These are phyloP conservation scores for Lodderomyces elongisporus DNA, from an alignment of 1,139 yeast genomes.

Conservation along the genomic window DNA sequence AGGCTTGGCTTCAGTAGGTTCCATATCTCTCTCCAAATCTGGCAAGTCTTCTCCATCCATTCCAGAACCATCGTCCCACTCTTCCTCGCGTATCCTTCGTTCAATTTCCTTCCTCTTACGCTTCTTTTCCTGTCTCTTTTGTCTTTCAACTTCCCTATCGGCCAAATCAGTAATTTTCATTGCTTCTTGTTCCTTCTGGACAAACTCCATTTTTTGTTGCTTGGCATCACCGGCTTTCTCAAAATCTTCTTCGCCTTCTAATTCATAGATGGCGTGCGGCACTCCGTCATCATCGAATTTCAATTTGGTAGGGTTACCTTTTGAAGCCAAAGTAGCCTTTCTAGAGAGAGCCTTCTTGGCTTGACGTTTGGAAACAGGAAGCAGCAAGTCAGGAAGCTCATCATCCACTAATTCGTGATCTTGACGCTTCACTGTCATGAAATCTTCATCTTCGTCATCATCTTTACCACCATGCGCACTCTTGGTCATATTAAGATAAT, in stretches of 20 bases:
- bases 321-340: conserved; percentile 62
- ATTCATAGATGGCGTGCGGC: conserved; percentile 85
- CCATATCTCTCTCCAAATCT: conserved; percentile 50
- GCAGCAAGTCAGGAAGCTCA: conserved; percentile 54
- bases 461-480: conserved; percentile 24
- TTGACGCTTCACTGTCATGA: conserved; percentile 70
- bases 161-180: conserved; percentile 70
- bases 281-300: conserved; percentile 91
- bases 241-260: conserved; percentile 88
- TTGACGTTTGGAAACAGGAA: conserved; percentile 80
- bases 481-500: conserved; percentile 67
- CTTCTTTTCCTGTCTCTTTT: conserved; percentile 83
- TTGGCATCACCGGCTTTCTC: conserved; percentile 68
- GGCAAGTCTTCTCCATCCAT: conserved; percentile 22
- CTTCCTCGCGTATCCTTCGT: conserved; percentile 45
- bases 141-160: conserved; percentile 79
- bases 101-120: conserved; percentile 81
- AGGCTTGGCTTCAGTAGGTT: conserved; percentile 32
- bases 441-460: conserved; percentile 46
- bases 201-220: conserved; percentile 62
- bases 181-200: conserved; percentile 56
- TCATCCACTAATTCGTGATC: conserved; percentile 67
- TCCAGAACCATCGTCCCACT: conserved; percentile 18
- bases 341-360: conserved; percentile 84
- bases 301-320: conserved; percentile 72